These are phyloP conservation scores for Fusarium globosum DNA, from an alignment of 2,329 filamentous ascomycete genomes.

Conservation along the genomic window DNA sequence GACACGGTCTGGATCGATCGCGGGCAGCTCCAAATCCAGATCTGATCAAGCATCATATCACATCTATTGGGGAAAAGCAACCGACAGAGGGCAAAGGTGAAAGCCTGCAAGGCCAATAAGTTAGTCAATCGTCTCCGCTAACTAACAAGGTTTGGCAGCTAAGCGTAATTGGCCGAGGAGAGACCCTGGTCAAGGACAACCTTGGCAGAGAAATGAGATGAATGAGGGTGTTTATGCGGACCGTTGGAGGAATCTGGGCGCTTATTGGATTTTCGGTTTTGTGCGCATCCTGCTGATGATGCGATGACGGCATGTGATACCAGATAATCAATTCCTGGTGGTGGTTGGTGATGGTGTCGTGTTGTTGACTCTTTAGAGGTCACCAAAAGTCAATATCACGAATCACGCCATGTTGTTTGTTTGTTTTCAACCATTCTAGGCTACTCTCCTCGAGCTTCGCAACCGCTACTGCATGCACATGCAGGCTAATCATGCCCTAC, in stretches of 20 bases:
- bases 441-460: background rate
- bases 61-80: constrained; percentile 6
- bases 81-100: background rate
- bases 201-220: constrained; percentile 42
- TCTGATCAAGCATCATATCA: constrained; percentile 16
- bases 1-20: constrained; percentile 31
- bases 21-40: constrained; percentile 15
- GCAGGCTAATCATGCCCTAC: constrained; percentile 6
- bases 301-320: constrained; percentile 34
- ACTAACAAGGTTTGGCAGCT: constrained; percentile 17
- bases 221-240: constrained; percentile 32
- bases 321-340: constrained; percentile 1
- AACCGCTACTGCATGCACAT: constrained; percentile 14
- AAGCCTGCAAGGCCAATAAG: background rate
- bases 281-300: constrained; percentile 9
- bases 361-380: background rate
- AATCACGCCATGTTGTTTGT: constrained; percentile 24
- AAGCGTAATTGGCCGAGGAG: constrained; percentile 32
- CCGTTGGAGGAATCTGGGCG: background rate
- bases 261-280: background rate
- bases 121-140: background rate
- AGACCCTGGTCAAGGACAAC: constrained; percentile 24
- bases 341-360: constrained; percentile 7
- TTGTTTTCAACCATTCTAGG: constrained; percentile 18
- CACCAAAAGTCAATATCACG: constrained; percentile 25